Evolutionary conservation across 768 basidiomycete genomes (phyloP).

Genomic region (Suillus occidentalis): DNA sequence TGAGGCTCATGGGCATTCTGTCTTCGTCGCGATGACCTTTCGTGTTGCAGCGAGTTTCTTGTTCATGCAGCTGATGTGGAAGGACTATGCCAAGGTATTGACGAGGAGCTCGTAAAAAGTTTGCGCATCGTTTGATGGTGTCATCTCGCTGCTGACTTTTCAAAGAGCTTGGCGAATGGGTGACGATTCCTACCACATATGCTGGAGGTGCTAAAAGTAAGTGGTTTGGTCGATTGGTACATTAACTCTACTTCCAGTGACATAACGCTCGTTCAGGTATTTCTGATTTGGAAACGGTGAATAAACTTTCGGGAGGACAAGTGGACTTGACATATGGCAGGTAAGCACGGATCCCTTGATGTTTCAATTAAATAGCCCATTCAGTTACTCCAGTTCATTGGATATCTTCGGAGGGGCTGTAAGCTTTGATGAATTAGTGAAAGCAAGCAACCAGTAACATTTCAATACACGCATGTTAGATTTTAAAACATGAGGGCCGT

Average conservation of each 20-base stretch:
- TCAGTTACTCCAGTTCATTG: conserved; percentile 42
- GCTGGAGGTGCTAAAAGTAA: conserved; percentile 93
- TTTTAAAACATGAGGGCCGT: not conserved
- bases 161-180: conserved; percentile 89
- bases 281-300: conserved; percentile 77
- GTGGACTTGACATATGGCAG: conserved; percentile 49
- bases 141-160: conserved; percentile 13
- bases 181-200: conserved; percentile 88
- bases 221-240: conserved; percentile 1
- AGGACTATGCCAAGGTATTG: conserved; percentile 94
- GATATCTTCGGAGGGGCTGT: conserved; percentile 76
- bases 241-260: conserved; percentile 6
- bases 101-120: conserved; percentile 84
- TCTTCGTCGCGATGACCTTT: conserved; percentile 8
- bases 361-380: not conserved
- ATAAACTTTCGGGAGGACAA: conserved; percentile 74
- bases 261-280: conserved; percentile 50
- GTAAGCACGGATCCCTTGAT: conserved; percentile 23
- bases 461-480: not conserved
- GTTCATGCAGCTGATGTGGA: conserved; percentile 99
- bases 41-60: conserved; percentile 75
- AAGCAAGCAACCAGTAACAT: conserved; percentile 24
- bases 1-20: conserved; percentile 24
- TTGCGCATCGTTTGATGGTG: conserved; percentile 26
- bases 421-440: conserved; percentile 54